These are phyloP conservation scores for Plasmodium inui DNA, from an alignment of 169 alveolate species.

Conservation along the genomic window DNA sequence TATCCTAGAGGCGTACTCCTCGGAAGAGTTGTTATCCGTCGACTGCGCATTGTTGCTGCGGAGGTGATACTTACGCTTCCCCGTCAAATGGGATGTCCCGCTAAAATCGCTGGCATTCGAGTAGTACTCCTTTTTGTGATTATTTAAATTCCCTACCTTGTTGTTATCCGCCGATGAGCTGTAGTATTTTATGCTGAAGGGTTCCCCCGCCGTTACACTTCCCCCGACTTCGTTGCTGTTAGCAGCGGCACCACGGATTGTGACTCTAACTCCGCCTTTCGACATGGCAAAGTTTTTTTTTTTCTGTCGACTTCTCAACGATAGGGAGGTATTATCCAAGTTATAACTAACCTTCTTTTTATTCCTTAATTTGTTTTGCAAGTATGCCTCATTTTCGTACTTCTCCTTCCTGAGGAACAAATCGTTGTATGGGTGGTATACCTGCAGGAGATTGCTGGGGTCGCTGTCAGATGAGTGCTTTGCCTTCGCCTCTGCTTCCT, in stretches of 20 bases:
- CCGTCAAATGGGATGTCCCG: constrained; percentile 19
- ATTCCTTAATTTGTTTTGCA: constrained; percentile 41
- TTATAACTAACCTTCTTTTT: constrained; percentile 65
- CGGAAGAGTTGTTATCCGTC: constrained; percentile 57
- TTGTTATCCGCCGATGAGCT: constrained; percentile 37
- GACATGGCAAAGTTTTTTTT: neutral
- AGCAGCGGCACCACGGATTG: neutral
- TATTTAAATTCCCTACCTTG: neutral
- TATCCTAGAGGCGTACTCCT: constrained; percentile 34
- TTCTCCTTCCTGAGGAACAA: constrained; percentile 30
- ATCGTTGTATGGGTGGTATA: constrained; percentile 13
- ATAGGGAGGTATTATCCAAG: constrained; percentile 59
- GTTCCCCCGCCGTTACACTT: neutral
- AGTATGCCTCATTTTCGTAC: constrained; percentile 25
- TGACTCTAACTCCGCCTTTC: neutral
- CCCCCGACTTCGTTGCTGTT: constrained; percentile 17
- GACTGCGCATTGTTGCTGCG: constrained; percentile 66
- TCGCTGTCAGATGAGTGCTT: constrained; percentile 50
- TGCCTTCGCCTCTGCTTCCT: neutral
- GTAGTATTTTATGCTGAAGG: constrained; percentile 31
- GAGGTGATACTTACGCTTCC: constrained; percentile 57
- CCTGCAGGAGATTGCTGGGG: neutral
- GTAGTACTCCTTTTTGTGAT: constrained; percentile 42
- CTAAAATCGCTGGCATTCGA: constrained; percentile 70
- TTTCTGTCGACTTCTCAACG: constrained; percentile 24